phyloP scores from a whole-genome alignment of 2,329 filamentous ascomycete species.

The Cladosporium colombiae region DNA sequence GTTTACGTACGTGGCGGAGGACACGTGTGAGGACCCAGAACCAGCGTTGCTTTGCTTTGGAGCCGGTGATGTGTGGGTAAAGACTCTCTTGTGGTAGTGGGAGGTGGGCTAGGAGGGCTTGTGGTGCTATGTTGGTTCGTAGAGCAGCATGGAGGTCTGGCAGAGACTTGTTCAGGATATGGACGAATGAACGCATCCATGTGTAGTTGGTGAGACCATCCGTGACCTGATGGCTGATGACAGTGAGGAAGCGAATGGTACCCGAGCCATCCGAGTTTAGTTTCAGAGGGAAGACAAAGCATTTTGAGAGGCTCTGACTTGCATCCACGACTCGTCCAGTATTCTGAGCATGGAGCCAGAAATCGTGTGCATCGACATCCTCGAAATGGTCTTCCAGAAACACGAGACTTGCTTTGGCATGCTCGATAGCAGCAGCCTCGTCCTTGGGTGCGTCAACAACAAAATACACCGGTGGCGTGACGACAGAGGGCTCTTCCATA shows the following conservation, averaged over 20 bases:
- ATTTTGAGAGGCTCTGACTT: slow-evolving; percentile 38
- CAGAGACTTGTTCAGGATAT: slow-evolving; percentile 38
- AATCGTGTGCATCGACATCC: slow-evolving; percentile 37
- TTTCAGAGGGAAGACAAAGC: slow-evolving; percentile 43
- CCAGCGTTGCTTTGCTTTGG: slow-evolving; percentile 45
- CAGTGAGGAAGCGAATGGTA: slow-evolving; percentile 40
- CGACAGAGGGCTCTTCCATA: slow-evolving; percentile 19
- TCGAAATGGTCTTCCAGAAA: slow-evolving; percentile 44
- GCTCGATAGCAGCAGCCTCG: slow-evolving; percentile 35
- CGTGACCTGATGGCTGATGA: slow-evolving; percentile 49
- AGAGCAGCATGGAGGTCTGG: slow-evolving; percentile 30
- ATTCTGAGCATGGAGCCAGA: slow-evolving; percentile 48
- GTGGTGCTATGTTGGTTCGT: slow-evolving; percentile 22
- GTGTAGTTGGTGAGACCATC: slow-evolving; percentile 46
- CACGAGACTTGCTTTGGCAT: slow-evolving; percentile 35
- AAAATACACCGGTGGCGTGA: slow-evolving; percentile 35
- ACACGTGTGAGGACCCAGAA: slow-evolving; percentile 50
- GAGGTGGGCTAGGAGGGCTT: slow-evolving; percentile 35
- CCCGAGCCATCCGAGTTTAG: slow-evolving; percentile 30
- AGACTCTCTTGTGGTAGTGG: slow-evolving; percentile 50
- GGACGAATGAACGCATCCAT: slow-evolving; percentile 46
- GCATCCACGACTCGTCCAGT: slow-evolving; percentile 43
- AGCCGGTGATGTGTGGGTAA: slow-evolving; percentile 44
- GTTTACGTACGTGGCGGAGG: slow-evolving; percentile 44
- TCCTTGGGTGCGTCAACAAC: slow-evolving; percentile 36